Base-by-base conservation (phyloP, 495 filamentous ascomycete species). In the Venustampulla echinocandica region DNA sequence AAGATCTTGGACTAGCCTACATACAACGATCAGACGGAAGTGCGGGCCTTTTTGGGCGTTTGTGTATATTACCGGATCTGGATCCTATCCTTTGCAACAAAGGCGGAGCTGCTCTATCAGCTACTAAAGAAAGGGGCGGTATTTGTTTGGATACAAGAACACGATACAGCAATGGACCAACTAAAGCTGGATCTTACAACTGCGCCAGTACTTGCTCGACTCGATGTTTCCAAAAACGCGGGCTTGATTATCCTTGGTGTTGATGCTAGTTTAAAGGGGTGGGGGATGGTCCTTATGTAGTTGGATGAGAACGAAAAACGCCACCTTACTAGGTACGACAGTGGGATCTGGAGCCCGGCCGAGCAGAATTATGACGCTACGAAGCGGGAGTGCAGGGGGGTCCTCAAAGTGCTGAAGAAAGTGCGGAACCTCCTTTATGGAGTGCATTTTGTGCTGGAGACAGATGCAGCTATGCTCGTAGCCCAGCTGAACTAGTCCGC, bases 51-150 rank as follows among this genome's bases (percentile, higher is more conserved):
- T 22, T 4, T 44, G 15, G 18, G 18, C 4, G n/a, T 44, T 33
- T 44, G 42, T 33, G 18, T 44, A 15, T 44, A 44, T 24, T 44
- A 44, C 25, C 22, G 42, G 13, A 44, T 44, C 42, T 44, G 18
- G 42, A 44, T 44, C 18, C 4, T 9, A 10, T 18, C 4, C 11
- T 44, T 44, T 20, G 21, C 42, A 18, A 20, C n/a, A 15, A 33
- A 10, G 6, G 27, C 25, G 9, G 25, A 30, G 7, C 42, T 23
- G 15, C 7, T 44, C 9, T 44, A 44, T 44, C 9, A 6, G 11
- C 25, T 34, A 33, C 13, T 44, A 30, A 30, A 17, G 11, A 44
- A 44, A 23, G 21, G 25, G 10, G 42, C 10, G 17, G 14, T 6
- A 10, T 44, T 11, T 7, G 4, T 10, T 10, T 44, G 18, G 42